Conservation (phyloP, 768 basidiomycete genomes). For the Paxillus involutus region DNA sequence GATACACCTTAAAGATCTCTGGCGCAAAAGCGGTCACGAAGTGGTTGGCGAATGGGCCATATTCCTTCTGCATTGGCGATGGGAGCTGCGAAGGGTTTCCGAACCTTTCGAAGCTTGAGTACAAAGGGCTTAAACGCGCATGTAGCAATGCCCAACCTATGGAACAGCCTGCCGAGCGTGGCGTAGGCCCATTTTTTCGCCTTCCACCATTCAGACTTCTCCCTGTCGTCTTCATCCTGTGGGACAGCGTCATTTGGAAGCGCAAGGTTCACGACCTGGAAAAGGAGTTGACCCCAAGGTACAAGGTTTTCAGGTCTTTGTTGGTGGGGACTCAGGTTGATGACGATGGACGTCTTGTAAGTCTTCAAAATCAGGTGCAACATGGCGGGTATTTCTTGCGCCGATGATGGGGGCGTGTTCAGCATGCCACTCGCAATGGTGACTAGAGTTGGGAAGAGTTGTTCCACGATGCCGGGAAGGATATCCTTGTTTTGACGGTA, state of each 20-base stretch:
- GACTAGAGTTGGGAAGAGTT: conserved; percentile 75
- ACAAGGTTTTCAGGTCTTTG: conserved; percentile 74
- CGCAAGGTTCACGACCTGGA: conserved; percentile 72
- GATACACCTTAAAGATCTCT: conserved; percentile 81
- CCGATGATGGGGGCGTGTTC: conserved; percentile 53
- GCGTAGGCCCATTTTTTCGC: conserved; percentile 92
- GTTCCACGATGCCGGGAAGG: conserved; percentile 55
- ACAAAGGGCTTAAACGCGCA: neutral
- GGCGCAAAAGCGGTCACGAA: conserved; percentile 81
- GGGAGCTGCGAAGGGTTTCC: conserved; percentile 90
- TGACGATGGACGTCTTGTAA: conserved; percentile 80
- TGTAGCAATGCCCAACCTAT: conserved; percentile 42
- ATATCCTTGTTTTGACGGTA: conserved; percentile 67
- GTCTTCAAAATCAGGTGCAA: conserved; percentile 86
- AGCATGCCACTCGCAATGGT: conserved; percentile 72
- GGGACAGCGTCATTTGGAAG: conserved; percentile 67
- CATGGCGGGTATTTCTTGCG: conserved; percentile 78
- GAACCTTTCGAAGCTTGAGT: conserved; percentile 45
- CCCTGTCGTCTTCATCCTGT: conserved; percentile 71
- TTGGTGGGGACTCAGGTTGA: conserved; percentile 71
- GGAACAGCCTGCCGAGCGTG: conserved; percentile 78
- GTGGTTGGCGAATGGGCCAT: conserved; percentile 70
- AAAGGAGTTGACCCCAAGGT: conserved; percentile 85
- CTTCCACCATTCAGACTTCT: conserved; percentile 86
- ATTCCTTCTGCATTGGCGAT: conserved; percentile 64